A percentile compares a stretch with the other conserved stretches of the same genome.
Conservation (phyloP, 805 yeast species). For the Lipomyces anomalus region DNA sequence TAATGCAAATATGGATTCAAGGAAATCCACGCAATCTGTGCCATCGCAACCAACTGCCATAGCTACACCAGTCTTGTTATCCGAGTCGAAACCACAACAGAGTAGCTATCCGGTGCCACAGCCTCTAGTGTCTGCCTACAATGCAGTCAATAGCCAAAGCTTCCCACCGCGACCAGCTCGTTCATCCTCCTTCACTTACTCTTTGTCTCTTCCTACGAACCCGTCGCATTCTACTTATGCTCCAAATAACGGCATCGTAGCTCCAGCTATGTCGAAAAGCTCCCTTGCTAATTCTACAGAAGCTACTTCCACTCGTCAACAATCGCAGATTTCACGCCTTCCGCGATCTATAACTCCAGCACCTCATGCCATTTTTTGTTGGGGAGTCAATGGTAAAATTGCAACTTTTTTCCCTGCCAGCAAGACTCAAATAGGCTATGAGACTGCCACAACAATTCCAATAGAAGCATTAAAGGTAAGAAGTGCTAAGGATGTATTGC, state of each 20-base stretch:
- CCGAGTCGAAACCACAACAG: background rate
- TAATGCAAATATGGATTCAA: too few species aligned
- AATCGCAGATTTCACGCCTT: background rate
- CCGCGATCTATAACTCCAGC: conserved; percentile 1
- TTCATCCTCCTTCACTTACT: too few species aligned
- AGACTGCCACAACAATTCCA: conserved; percentile 35
- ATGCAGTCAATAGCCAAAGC: background rate
- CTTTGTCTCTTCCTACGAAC: too few species aligned
- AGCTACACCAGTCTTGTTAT: conserved; percentile 1
- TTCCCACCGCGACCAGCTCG: too few species aligned
- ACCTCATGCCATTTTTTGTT: conserved; percentile 56
- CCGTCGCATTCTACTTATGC: too few species aligned
- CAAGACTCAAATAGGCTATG: conserved; percentile 12
- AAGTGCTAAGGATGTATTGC: conserved; percentile 29
- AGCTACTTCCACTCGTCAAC: background rate
- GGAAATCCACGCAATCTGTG: background rate
- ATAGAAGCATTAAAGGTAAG: conserved; percentile 29
- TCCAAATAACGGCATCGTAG: background rate
- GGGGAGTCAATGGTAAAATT: conserved; percentile 47
- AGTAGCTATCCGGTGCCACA: background rate
- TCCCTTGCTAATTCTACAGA: background rate
- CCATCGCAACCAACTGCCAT: conserved; percentile 9
- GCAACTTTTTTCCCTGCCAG: conserved; percentile 42
- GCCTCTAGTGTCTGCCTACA: background rate
- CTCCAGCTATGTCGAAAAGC: background rate